Evolutionary conservation across 768 basidiomycete genomes (phyloP).

Genomic region (Mycena rosella): DNA sequence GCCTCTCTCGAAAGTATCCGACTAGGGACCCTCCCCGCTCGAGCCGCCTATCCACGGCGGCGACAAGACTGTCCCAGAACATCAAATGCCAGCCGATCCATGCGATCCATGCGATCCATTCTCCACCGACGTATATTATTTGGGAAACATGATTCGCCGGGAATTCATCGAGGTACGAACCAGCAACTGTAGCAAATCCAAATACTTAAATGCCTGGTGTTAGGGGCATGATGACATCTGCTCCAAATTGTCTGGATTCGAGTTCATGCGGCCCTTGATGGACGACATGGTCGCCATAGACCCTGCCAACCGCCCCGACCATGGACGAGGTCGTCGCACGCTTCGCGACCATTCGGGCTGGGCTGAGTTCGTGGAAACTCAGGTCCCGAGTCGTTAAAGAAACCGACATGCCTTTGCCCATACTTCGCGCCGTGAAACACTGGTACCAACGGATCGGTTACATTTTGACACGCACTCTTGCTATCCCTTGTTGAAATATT

Average conservation of each 20-base stretch:
- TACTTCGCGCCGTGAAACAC: too few relatives aligned
- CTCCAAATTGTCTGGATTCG: slow-evolving; percentile 30
- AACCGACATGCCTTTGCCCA: too few relatives aligned
- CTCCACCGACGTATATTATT: slow-evolving; percentile 56
- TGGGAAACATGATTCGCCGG: background rate
- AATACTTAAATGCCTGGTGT: too few relatives aligned
- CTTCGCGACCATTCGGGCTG: slow-evolving; percentile 40
- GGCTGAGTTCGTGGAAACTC: background rate
- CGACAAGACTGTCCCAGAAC: slow-evolving; percentile 31
- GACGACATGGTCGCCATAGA: slow-evolving; percentile 49
- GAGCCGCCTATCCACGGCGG: slow-evolving; percentile 51
- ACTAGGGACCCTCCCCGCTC: slow-evolving; percentile 40
- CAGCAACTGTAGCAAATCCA: too few relatives aligned
- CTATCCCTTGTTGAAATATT: too few relatives aligned
- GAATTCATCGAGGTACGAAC: background rate
- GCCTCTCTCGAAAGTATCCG: slow-evolving; percentile 45
- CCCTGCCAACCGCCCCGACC: slow-evolving; percentile 45
- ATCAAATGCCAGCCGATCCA: background rate
- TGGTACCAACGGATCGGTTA: too few relatives aligned
- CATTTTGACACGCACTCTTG: too few relatives aligned
- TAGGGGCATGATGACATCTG: too few relatives aligned
- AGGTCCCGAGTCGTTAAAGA: slow-evolving; percentile 1
- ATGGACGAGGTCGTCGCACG: slow-evolving; percentile 46
- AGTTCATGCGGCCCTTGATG: slow-evolving; percentile 47
- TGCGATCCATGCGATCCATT: slow-evolving; percentile 52